Evolutionary conservation across 805 yeast species (phyloP).

Genomic region (Candida yuanshanica): DNA sequence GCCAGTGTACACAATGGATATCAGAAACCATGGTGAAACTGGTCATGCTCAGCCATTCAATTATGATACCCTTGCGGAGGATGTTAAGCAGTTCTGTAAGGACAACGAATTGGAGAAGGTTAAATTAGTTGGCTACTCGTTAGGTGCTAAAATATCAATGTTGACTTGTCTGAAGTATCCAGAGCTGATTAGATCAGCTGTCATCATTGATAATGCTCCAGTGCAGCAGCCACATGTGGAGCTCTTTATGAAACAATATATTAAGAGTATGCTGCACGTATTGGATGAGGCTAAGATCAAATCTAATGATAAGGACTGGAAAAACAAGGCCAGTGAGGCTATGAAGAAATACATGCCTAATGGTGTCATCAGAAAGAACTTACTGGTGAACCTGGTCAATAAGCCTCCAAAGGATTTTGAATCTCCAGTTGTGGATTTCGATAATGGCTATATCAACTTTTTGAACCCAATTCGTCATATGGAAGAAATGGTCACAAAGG

Average conservation of each 20-base stretch:
- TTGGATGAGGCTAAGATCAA: constrained; percentile 50
- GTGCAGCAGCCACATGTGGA: constrained; percentile 30
- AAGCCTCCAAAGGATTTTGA: constrained; percentile 23
- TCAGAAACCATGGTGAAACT: constrained; percentile 47
- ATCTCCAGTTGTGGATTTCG: constrained; percentile 23
- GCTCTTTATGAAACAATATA: constrained; percentile 28
- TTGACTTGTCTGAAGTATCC: constrained; percentile 36
- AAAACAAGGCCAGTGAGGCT: constrained; percentile 88
- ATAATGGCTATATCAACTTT: constrained; percentile 26
- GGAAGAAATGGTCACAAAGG: constrained; percentile 22
- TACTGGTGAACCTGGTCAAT: constrained; percentile 33
- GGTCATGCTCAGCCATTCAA: constrained; percentile 39
- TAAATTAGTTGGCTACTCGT: constrained; percentile 40
- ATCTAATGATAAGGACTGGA: constrained; percentile 32
- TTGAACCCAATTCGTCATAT: constrained; percentile 29
- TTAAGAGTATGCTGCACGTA: constrained; percentile 64
- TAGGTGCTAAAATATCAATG: constrained; percentile 53
- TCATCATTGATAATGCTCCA: constrained; percentile 47
- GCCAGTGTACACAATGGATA: constrained; percentile 38
- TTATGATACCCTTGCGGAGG: constrained; percentile 37
- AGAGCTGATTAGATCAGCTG: constrained; percentile 33
- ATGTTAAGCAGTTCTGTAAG: constrained; percentile 34
- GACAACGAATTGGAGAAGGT: constrained; percentile 25
- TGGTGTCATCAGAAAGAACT: constrained; percentile 31
- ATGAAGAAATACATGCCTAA: constrained; percentile 94